Evolutionary conservation across 78 protist genomes (phyloP).

Genomic region (slime mould (Dictyostelium discoideum)): dicty_2.7 NC_007089.4:2471501-2472000

Average conservation of each 20-base stretch:
- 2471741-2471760: neutral
- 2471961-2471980: conserved; percentile 17
- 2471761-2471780: conserved; percentile 9
- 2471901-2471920: neutral
- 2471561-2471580: no score
- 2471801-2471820: neutral
- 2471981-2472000: neutral
- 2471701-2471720: neutral
- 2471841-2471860: neutral
- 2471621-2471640: no score
- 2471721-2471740: neutral
- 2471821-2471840: conserved; percentile 1
- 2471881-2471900: neutral
- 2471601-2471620: no score
- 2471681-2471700: no score
- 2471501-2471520: no score
- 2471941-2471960: neutral
- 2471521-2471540: no score
- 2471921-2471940: neutral
- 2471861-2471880: conserved; percentile 2
- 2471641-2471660: no score
- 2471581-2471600: no score
- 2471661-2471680: no score
- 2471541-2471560: no score
- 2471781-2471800: conserved; percentile 1